Evolutionary conservation across 441 rosid species (phyloP).

Genomic region (Croton laevigatus): DNA sequence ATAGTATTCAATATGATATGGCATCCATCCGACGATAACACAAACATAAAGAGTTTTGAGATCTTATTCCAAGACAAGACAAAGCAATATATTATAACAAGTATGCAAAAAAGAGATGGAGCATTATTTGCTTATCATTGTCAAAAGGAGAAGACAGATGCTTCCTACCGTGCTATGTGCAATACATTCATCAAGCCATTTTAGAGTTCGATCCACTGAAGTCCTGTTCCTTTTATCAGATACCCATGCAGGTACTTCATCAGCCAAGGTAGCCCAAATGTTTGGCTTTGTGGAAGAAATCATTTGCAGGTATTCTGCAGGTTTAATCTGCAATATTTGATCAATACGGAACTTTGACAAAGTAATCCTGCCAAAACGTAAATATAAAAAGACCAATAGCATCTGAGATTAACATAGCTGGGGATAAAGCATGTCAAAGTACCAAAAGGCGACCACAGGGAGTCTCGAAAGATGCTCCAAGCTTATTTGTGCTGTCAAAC

Average conservation of each 20-base stretch:
- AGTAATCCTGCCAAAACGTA: not conserved
- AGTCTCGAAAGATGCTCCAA: conserved; percentile 73
- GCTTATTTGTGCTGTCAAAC: conserved; percentile 39
- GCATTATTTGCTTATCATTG: not conserved
- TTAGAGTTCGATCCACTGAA: conserved; percentile 66
- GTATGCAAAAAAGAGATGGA: not conserved
- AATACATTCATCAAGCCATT: conserved; percentile 77
- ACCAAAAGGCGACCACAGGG: conserved; percentile 66
- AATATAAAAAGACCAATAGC: not conserved
- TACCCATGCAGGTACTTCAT: conserved; percentile 75
- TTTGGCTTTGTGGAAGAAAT: conserved; percentile 60
- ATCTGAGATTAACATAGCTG: not conserved
- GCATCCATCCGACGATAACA: not conserved
- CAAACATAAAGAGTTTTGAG: not conserved
- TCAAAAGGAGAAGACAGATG: not conserved
- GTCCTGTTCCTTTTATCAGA: conserved; percentile 51
- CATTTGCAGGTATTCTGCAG: conserved; percentile 58
- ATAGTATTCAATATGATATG: not conserved
- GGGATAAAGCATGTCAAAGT: conserved; percentile 15
- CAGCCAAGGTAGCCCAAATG: conserved; percentile 65
- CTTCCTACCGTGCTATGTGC: conserved; percentile 39
- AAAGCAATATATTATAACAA: not conserved
- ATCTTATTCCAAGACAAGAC: not conserved
- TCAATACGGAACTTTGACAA: not conserved
- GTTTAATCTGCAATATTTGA: conserved; percentile 46